Base-by-base conservation (phyloP, 805 yeast genomes). In the Hanseniaspora hatyaiensis region DNA sequence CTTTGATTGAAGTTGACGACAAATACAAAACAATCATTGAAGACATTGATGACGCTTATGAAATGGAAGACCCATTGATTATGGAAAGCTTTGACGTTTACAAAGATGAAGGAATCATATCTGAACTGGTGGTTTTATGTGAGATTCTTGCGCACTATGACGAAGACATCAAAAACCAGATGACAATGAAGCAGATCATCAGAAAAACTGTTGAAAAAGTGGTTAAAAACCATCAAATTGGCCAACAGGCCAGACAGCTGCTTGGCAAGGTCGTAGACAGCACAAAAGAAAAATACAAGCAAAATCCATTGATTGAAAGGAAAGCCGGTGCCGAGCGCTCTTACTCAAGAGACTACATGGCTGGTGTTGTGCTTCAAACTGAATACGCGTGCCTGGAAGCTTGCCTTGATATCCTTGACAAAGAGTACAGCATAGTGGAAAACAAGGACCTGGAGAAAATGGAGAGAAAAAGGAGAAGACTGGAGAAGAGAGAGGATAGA, bases 41-140 rank as follows among this genome's bases (percentile, higher is more conserved):
- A 2, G 52, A 42, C 5, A 59, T 67, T 15, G 64, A 63, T 15
- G 71, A 67, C 15, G 66, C 13, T 44, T 61, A 11, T 60, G 62
- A 45, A 31, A 23, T 45, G 11, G 65, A 59, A 45, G 69, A 56
- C 47, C 60, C 68, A 8, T 58, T 75, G 20, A 62, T 76, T 0
- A 54, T 74, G 29, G 82, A 78, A 13, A 66, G 78, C 0, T 82
- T 76, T 62, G 92, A 82, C 54, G 70, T 80, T 47, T 81, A 71
- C 55, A 57, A 52, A 2, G 68, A 75, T 36, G 77, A 79, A 9
- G 83, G 77, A 30, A 66, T 80, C 1, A 58, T 72, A 16, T 70
- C 79, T n/a, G 89, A 83, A 59, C 61, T 75, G 33, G 63, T 70
- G 1, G 60, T 80, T 18, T 45, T 82, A 4, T 50, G 79, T 4